Percentiles rank a stretch among this genome's conserved stretches.
These are phyloP conservation scores for Triticum aestivum DNA, from an alignment of 176 grass and related monocot species.

Conservation along the genomic window IWGSC_CS_RefSeq_v2.1 NC_057814.1:216302001-216302500, in stretches of 20 bases:
- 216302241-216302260: neutral
- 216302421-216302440: slow-evolving; percentile 77
- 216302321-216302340: neutral
- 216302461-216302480: slow-evolving; percentile 41
- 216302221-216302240: neutral
- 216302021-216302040: slow-evolving; percentile 78
- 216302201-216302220: neutral
- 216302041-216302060: slow-evolving; percentile 73
- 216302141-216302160: neutral
- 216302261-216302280: neutral
- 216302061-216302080: slow-evolving; percentile 78
- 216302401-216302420: slow-evolving; percentile 85
- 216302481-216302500: slow-evolving; percentile 72
- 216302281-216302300: neutral
- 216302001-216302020: slow-evolving; percentile 74
- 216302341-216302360: neutral
- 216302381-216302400: slow-evolving; percentile 63
- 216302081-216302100: slow-evolving; percentile 67
- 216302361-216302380: neutral
- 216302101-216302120: slow-evolving; percentile 36
- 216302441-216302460: slow-evolving; percentile 49
- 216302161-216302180: neutral
- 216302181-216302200: neutral
- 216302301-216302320: neutral
- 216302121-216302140: slow-evolving; percentile 5